Percentiles rank a stretch among this genome's conserved stretches.
phyloP scores from a whole-genome alignment of 495 filamentous ascomycete genomes.

The Coniosporium apollinis region DNA sequence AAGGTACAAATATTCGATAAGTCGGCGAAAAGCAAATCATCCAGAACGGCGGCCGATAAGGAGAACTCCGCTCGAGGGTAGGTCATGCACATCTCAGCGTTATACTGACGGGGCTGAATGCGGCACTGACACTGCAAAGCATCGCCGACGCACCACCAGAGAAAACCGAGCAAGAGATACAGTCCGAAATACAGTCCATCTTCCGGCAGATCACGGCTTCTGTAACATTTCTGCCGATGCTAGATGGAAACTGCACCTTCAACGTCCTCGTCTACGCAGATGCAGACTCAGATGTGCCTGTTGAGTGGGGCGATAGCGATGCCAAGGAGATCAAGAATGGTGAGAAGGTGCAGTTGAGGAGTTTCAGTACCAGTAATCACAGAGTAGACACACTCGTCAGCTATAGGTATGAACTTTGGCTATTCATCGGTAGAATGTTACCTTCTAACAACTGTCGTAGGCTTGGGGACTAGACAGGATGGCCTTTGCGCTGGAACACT shows the following conservation, averaged over 20 bases:
- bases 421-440: too few relatives aligned
- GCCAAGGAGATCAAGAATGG: conserved; percentile 94
- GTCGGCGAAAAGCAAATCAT: conserved; percentile 32
- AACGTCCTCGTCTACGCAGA: conserved; percentile 97
- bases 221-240: conserved; percentile 87
- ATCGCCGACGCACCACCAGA: conserved; percentile 30
- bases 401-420: conserved; percentile 57
- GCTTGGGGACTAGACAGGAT: too few relatives aligned
- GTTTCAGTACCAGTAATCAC: conserved; percentile 89
- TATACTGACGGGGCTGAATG: not conserved
- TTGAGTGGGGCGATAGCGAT: conserved; percentile 98
- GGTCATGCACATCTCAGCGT: conserved; percentile 7
- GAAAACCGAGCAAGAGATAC: conserved; percentile 86
- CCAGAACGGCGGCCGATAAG: conserved; percentile 37
- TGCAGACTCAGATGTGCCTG: conserved; percentile 86
- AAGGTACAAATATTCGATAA: conserved; percentile 57
- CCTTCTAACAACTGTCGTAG: too few relatives aligned
- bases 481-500: too few relatives aligned
- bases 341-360: conserved; percentile 87
- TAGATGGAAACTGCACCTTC: conserved; percentile 89
- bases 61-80: conserved; percentile 45
- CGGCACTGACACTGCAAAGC: conserved; percentile 7
- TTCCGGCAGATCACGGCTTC: conserved; percentile 97
- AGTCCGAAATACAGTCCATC: conserved; percentile 83
- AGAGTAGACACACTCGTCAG: conserved; percentile 87